Percentiles rank a stretch among this genome's conserved stretches.
Conservation (phyloP, 352 stramenopile species). For the Thalassiosira livingstoniorum region DNA sequence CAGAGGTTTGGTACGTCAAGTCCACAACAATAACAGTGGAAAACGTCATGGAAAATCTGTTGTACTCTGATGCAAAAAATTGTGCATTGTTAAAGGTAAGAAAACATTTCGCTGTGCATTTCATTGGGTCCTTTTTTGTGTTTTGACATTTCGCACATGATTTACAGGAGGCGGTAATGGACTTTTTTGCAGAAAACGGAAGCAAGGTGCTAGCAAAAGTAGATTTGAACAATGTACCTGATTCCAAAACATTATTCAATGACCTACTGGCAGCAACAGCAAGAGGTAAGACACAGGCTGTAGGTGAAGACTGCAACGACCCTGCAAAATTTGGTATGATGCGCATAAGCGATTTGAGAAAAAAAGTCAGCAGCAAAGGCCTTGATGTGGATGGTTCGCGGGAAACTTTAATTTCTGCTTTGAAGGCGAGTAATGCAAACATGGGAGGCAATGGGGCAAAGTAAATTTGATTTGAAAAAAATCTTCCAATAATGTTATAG, state of each 20-base stretch:
- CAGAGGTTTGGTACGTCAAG: conserved; percentile 15
- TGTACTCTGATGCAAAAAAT: conserved; percentile 16
- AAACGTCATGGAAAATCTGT: background rate
- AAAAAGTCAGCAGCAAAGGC: background rate
- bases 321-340: background rate
- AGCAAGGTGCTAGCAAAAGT: background rate
- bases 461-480: too few relatives aligned
- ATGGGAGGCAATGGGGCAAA: too few relatives aligned
- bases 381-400: background rate
- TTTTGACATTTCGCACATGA: too few relatives aligned
- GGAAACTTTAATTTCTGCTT: background rate
- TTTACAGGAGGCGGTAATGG: background rate
- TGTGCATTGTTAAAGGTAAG: conserved; percentile 16
- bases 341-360: background rate
- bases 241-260: background rate
- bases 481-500: too few relatives aligned
- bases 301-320: background rate
- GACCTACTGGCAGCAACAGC: background rate
- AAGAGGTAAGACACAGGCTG: background rate
- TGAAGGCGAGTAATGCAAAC: background rate
- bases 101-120: too few relatives aligned
- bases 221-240: background rate
- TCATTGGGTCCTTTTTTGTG: too few relatives aligned
- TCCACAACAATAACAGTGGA: conserved; percentile 8
- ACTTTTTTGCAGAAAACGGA: background rate